Evolutionary conservation across 129 eudicot genomes (phyloP), one percentile per base, ranked within the genome.

Genomic region (Logfia minima): DNA sequence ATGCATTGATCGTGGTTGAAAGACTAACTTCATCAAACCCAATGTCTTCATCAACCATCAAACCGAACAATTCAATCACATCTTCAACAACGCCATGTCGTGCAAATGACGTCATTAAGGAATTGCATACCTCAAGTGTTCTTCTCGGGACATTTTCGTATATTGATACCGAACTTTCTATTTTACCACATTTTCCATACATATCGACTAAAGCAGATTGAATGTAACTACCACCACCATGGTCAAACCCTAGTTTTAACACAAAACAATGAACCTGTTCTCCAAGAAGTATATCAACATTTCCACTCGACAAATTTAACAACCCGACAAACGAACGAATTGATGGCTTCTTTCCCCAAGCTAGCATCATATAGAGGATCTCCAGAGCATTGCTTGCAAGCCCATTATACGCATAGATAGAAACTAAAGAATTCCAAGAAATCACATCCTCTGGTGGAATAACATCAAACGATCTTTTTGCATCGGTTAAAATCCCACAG

Each of bases 371-470:
- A 23, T 61, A 48, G 70, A 87, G 86, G 21, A 68, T 28, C 67
- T 61, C 88, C 60, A 90, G 62, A 24, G 92, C 93, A 59, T 83
- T 80, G 19, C 37, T 60, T 37, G 66, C 24, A 68, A 79, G 51
- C 70, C 86, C 96, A 63, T 73, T 81, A 35, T 68, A 69, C 26
- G 90, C 91, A 80, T 78, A 80, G n/a, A 77, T 67, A 34, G 87
- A 83, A 51, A 90, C 90, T 65, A 90, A 35, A 5, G 96, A 92
- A 75, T 90, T 88, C 98, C 98, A 92, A 9, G 93, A 92, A 75
- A 90, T 87, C 69, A 88, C 86, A 58, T 88, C 79, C 22, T 81
- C 71, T 4, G 66, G 22, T 34, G 81, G 83, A 79, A 92, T 90
- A 79, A 85, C 86, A 71, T 86, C 87, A 80, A 90, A 88, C n/a